phyloP scores from a whole-genome alignment of 1,139 yeast genomes.

The Nadsonia starkeyi-henricii region DNA sequence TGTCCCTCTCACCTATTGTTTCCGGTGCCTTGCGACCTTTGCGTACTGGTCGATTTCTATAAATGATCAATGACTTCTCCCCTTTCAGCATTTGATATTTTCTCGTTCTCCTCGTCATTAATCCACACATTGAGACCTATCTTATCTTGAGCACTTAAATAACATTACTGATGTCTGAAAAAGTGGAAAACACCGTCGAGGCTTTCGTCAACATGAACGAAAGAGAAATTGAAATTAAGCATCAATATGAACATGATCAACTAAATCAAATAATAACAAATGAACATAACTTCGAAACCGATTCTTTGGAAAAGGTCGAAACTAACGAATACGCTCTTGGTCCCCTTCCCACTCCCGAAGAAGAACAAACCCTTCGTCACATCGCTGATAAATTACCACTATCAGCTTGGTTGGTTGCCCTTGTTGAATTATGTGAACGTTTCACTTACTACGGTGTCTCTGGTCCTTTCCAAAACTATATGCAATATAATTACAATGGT shows the following conservation, averaged over 20 bases:
- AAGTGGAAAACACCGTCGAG: neutral
- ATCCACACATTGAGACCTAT: too few relatives aligned
- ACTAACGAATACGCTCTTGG: conserved; percentile 20
- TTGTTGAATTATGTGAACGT: conserved; percentile 64
- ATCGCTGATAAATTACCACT: conserved; percentile 26
- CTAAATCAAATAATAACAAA: neutral
- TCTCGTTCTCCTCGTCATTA: too few relatives aligned
- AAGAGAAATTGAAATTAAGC: neutral
- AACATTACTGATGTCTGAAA: neutral
- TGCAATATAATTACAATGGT: conserved; percentile 32
- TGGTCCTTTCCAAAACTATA: conserved; percentile 57
- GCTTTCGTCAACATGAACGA: neutral
- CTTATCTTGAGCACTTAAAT: too few relatives aligned
- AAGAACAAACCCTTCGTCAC: conserved; percentile 30
- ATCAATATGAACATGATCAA: neutral
- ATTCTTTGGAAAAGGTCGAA: neutral
- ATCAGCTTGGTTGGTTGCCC: conserved; percentile 49
- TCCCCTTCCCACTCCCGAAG: conserved; percentile 30
- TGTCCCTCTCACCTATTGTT: too few relatives aligned
- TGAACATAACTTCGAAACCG: neutral
- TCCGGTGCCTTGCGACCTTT: too few relatives aligned
- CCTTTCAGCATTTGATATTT: too few relatives aligned
- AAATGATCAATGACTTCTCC: too few relatives aligned
- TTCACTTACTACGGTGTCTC: conserved; percentile 61
- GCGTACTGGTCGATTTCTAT: too few relatives aligned